Evolutionary conservation across 163 green algal species (phyloP).

Genomic region (Prototheca cutis): DNA sequence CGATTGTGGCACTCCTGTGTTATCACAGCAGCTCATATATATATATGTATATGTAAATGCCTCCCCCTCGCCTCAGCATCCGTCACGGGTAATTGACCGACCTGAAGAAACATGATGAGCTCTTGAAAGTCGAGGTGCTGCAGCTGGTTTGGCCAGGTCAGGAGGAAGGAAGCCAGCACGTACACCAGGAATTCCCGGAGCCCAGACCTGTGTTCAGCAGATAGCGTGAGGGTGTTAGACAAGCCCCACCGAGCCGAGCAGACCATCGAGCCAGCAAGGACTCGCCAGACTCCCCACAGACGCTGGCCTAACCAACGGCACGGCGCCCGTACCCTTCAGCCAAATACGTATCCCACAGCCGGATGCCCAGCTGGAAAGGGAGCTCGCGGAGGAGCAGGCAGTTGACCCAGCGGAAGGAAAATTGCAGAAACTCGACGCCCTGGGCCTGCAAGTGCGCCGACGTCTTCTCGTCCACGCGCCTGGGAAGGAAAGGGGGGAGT

Average conservation of each 20-base stretch:
- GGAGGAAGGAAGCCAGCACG: constrained; percentile 68
- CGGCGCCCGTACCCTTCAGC: constrained; percentile 61
- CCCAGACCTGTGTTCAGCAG: constrained; percentile 25
- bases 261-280: no score
- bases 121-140: constrained; percentile 84
- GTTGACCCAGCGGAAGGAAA: constrained; percentile 96
- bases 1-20: no score
- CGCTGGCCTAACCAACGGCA: no score
- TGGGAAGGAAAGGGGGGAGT: no score
- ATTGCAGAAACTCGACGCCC: constrained; percentile 92
- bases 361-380: constrained; percentile 53
- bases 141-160: constrained; percentile 62
- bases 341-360: constrained; percentile 94
- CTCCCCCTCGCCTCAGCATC: no score
- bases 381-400: constrained; percentile 92
- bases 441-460: constrained; percentile 68
- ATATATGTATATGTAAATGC: no score
- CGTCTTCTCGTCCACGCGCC: constrained; percentile 57
- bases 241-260: no score
- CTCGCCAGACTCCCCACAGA: no score
- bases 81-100: no score
- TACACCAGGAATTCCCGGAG: constrained; percentile 92
- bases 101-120: constrained; percentile 83
- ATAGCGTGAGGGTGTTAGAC: no score
- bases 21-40: no score